Evolutionary conservation across 257 asterid genomes (phyloP), one percentile per base, ranked within the genome.

Genomic region (Craterostigma plantagineum): DNA sequence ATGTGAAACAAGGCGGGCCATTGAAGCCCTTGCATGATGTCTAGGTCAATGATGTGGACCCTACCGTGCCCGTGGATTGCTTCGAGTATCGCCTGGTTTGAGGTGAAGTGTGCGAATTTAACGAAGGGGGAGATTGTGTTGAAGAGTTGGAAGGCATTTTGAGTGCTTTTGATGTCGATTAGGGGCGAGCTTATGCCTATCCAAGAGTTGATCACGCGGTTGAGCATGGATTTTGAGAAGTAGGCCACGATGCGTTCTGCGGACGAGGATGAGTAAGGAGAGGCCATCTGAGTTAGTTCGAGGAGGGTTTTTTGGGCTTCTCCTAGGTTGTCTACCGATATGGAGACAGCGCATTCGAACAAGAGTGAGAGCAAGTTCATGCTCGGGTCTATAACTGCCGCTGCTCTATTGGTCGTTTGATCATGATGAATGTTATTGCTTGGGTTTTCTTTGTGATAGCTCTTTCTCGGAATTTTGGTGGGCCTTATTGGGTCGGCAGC

Each of bases 1-100:
- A 79, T 71, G 60, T 83, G 93, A 34, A 83, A 76, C 7, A 79
- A 44, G 6, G 92, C 86, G 0, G 91, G 91, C 95, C 95, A 83
- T 49, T 79, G 95, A 50, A 76, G 41, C 33, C 91, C 93, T 51
- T 83, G 95, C 93, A 76, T 79, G 50, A 79, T 71, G 14, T 76
- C 93, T 0, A 79, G 65, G 9, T 83, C 93, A 4, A 83, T 60
- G 1, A 83, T 73, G 38, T 83, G 95, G 5, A 83, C 75, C 46
- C 73, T 38, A 0, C 61, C 49, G 3, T 65, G 75, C 2, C 62
- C 42, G 35, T 70, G 78, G 15, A 72, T 59, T 0, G 93, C 81
- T 42, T 83, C 93, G 7, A 83, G 56, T 38, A 83, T 83, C 0
- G 95, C 82, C 46, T 79, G 95, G 50, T 83, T 83, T 4, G 87